Conservation (phyloP, 2,329 filamentous ascomycete species). For the Aphanoascus verrucosus region DNA sequence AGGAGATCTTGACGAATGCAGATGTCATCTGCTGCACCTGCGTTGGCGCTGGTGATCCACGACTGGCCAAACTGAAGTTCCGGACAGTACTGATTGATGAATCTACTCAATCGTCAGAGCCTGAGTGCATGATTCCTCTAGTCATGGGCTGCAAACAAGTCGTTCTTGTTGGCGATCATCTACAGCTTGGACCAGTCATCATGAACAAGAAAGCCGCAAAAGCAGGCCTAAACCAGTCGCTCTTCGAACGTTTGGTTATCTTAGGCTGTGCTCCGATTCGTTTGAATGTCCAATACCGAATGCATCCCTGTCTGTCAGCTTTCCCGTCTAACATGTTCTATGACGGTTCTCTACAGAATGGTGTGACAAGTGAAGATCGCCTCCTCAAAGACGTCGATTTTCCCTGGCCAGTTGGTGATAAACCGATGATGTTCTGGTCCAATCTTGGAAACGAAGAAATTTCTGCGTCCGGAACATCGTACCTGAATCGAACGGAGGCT, state of each 20-base stretch:
- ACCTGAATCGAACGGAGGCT: slow-evolving; percentile 93
- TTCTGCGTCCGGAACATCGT: slow-evolving; percentile 92
- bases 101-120: slow-evolving; percentile 94
- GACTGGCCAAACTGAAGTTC: slow-evolving; percentile 95
- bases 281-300: slow-evolving; percentile 94
- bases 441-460: slow-evolving; percentile 97
- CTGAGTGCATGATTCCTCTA: slow-evolving; percentile 96
- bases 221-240: slow-evolving; percentile 92
- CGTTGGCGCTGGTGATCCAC: slow-evolving; percentile 90
- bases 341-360: slow-evolving; percentile 92
- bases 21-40: slow-evolving; percentile 99
- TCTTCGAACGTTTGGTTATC: slow-evolving; percentile 92
- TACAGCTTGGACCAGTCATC: slow-evolving; percentile 94
- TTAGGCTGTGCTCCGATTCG: slow-evolving; percentile 84
- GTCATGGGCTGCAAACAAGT: slow-evolving; percentile 97
- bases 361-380: slow-evolving; percentile 79
- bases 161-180: slow-evolving; percentile 95
- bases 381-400: slow-evolving; percentile 92
- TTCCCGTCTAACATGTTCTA: slow-evolving; percentile 99
- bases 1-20: slow-evolving; percentile 86
- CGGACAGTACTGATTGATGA: slow-evolving; percentile 96
- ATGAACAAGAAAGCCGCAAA: slow-evolving; percentile 99
- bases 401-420: slow-evolving; percentile 88
- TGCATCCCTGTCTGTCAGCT: slow-evolving; percentile 94
- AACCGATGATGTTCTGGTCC: slow-evolving; percentile 99